phyloP scores from a whole-genome alignment of 768 basidiomycete species.

The Fomitopsis serialis region DNA sequence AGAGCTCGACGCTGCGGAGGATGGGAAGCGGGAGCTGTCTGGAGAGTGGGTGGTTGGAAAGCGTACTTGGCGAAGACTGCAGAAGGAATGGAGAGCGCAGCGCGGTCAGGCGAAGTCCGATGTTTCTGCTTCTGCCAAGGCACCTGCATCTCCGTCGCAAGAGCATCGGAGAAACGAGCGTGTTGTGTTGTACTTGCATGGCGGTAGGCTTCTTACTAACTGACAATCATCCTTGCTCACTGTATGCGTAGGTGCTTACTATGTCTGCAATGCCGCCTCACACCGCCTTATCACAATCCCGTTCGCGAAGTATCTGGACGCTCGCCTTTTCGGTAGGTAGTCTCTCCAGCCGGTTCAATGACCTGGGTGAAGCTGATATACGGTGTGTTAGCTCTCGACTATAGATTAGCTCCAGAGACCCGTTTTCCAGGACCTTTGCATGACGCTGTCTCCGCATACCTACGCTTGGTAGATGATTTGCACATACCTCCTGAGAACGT shows the following conservation, averaged over 20 bases:
- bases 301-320: conserved; percentile 81
- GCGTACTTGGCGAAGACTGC: conserved; percentile 82
- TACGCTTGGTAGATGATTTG: conserved; percentile 83
- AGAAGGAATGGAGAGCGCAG: conserved; percentile 66
- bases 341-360: background rate
- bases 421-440: conserved; percentile 86
- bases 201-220: conserved; percentile 51
- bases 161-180: conserved; percentile 55
- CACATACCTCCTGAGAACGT: conserved; percentile 91
- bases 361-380: background rate
- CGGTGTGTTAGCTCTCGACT: conserved; percentile 67
- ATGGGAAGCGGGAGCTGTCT: conserved; percentile 72
- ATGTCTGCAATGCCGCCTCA: conserved; percentile 84
- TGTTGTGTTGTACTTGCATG: conserved; percentile 91
- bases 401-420: conserved; percentile 94
- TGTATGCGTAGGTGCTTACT: conserved; percentile 71
- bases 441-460: conserved; percentile 83
- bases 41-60: conserved; percentile 98
- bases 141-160: background rate
- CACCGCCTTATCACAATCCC: conserved; percentile 90
- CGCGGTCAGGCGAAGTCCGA: background rate
- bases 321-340: conserved; percentile 74
- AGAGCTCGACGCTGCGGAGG: conserved; percentile 68
- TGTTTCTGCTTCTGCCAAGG: conserved; percentile 1
- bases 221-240: too few relatives aligned